Evolutionary conservation across 1,284 basidiomycete species (phyloP), one percentile per base, ranked within the genome.

Genomic region (Malassezia nana): DNA sequence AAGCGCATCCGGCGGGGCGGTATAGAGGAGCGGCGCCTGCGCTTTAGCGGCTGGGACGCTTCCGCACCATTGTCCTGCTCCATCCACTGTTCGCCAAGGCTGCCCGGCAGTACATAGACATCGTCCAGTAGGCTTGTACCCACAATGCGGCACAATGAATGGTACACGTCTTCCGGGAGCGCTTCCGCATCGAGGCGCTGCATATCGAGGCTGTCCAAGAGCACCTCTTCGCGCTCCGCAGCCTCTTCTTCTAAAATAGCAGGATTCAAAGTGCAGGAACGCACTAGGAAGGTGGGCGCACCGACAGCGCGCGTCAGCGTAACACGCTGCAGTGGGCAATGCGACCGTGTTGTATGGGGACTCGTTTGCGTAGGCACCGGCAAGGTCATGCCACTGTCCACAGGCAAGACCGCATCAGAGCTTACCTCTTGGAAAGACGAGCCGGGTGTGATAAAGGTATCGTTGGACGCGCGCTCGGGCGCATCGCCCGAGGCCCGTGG

Each of bases 161-260:
- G 48, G 33, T 51, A 51, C 7, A 51, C 49, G 6, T 35, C 15
- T 22, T 46, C 54, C 6, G 54, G 54, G 3, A 56, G 31, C 16
- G 43, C 35, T 6, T 42, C 49, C 0, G 49, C 33, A 46, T 51
- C 45, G 15, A 56, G 32, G 12, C 43, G 48, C 25, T 28, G 22
- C 54, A 56, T 50, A 7, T 56, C 54, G 16, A 56, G 39, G n/a
- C 20, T 26, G 18, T 56, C 54, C 2, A 29, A 15, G 28, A 46
- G 13, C 12, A 56, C 33, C 7, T 51, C 43, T 9, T 25, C 15
- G 7, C 24, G 18, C 31, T 50, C 49, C 1, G 48, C 54, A 10
- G 48, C 54, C 20, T 56, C 54, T 26, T 50, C 45, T 6, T 33
- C 29, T 15, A 56, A 16, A 9, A 46, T 20, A 4, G 29, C 25